These are phyloP conservation scores for Porphyridium purpureum DNA, from an alignment of 23 red algal genomes.

Conservation along the genomic window DNA sequence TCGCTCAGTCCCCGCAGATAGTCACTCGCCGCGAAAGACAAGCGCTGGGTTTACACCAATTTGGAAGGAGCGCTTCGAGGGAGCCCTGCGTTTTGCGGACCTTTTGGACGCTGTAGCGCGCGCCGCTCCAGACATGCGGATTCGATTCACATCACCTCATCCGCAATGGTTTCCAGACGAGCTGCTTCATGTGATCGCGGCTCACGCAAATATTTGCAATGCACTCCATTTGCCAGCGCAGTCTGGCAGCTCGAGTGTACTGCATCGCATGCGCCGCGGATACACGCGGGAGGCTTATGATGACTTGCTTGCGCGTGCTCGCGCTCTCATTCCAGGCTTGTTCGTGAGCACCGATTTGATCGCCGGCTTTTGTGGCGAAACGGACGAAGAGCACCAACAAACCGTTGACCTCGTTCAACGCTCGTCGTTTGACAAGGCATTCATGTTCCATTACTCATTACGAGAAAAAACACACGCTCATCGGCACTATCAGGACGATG, in stretches of 20 bases:
- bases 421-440: constrained; percentile 25
- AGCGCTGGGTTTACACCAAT: background rate
- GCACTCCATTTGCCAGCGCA: constrained; percentile 40
- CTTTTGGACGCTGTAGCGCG: constrained; percentile 19
- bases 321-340: background rate
- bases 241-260: constrained; percentile 12
- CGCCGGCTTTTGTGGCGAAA: constrained; percentile 52
- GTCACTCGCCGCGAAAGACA: background rate
- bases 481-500: constrained; percentile 9
- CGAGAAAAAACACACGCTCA: constrained; percentile 23
- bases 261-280: constrained; percentile 35
- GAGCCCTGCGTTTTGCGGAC: constrained; percentile 12
- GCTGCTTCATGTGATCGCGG: constrained; percentile 11
- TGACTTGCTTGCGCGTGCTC: constrained; percentile 12
- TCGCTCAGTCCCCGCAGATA: background rate
- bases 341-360: constrained; percentile 37
- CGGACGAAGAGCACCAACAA: constrained; percentile 19
- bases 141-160: constrained; percentile 48
- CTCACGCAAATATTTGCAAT: constrained; percentile 13
- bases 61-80: background rate
- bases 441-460: constrained; percentile 35
- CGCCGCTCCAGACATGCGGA: constrained; percentile 15
- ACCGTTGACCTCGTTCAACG: constrained; percentile 18
- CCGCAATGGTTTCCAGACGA: constrained; percentile 44
- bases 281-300: constrained; percentile 25